Percentiles rank a stretch among this genome's conserved stretches.
phyloP scores from a whole-genome alignment of 331 rosid genomes.

The Quercus lobata region DNA sequence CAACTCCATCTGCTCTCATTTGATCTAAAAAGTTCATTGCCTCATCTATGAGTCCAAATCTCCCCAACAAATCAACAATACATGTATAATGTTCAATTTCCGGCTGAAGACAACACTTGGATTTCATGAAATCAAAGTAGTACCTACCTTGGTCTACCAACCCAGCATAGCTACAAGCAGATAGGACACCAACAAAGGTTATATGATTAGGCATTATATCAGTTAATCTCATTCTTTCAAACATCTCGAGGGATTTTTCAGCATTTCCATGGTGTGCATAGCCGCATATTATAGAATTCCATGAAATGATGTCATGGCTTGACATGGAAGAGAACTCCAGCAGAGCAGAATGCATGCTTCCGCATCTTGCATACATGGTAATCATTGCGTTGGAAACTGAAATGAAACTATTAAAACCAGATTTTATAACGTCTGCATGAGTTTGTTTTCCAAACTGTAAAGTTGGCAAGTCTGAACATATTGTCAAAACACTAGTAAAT shows the following conservation, averaged over 20 bases:
- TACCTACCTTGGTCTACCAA: slow-evolving; percentile 35
- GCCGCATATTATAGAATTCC: slow-evolving; percentile 56
- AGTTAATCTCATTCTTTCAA: slow-evolving; percentile 36
- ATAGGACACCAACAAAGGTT: slow-evolving; percentile 47
- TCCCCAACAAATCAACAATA: slow-evolving; percentile 46
- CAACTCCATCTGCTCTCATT: slow-evolving; percentile 36
- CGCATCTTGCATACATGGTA: slow-evolving; percentile 62
- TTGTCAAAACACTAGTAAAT: slow-evolving; percentile 40
- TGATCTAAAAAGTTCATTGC: slow-evolving; percentile 31
- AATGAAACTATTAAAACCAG: slow-evolving; percentile 28
- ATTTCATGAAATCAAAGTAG: slow-evolving; percentile 37
- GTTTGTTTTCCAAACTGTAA: slow-evolving; percentile 45
- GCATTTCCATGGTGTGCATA: slow-evolving; percentile 51
- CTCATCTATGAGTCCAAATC: slow-evolving; percentile 50
- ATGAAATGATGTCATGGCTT: slow-evolving; percentile 37
- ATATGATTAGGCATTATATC: slow-evolving; percentile 36
- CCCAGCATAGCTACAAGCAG: slow-evolving; percentile 55
- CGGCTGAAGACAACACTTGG: slow-evolving; percentile 30
- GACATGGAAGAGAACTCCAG: slow-evolving; percentile 39
- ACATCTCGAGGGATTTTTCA: slow-evolving; percentile 36
- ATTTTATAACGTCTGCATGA: slow-evolving; percentile 31
- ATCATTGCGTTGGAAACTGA: slow-evolving; percentile 48
- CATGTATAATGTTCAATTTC: slow-evolving; percentile 46
- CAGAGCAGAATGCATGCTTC: slow-evolving; percentile 42
- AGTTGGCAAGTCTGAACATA: slow-evolving; percentile 45